Evolutionary conservation across 768 basidiomycete genomes (phyloP).

Genomic region (Suillus spraguei): DNA sequence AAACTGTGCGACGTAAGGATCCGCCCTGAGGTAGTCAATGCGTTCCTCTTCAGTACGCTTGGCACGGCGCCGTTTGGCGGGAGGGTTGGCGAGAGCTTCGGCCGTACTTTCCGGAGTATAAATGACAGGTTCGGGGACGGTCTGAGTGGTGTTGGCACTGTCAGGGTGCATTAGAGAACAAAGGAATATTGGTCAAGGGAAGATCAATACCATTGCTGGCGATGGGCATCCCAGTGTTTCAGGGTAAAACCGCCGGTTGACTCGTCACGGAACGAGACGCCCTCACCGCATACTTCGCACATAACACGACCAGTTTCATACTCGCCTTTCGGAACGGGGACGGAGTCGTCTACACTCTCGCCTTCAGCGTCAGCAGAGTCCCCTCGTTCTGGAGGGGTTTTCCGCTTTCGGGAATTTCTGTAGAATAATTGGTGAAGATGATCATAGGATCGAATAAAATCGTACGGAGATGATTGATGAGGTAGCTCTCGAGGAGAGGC

Average conservation of each 20-base stretch:
- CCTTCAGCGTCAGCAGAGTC: conserved; percentile 19
- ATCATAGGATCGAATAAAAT: conserved; percentile 20
- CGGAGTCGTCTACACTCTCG: conserved; percentile 14
- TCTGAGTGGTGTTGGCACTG: conserved; percentile 35
- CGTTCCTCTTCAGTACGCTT: conserved; percentile 80
- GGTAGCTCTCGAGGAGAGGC: conserved; percentile 20
- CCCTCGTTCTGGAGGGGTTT: conserved; percentile 33
- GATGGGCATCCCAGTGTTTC: conserved; percentile 72
- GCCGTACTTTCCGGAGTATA: conserved; percentile 46
- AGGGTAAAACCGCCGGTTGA: conserved; percentile 62
- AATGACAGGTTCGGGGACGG: conserved; percentile 39
- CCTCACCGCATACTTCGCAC: conserved; percentile 63
- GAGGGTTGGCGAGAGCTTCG: conserved; percentile 47
- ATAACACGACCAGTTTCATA: conserved; percentile 67
- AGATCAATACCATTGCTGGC: conserved; percentile 49
- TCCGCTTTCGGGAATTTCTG: conserved; percentile 44
- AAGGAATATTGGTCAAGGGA: conserved; percentile 11
- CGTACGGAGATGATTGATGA: conserved; percentile 21
- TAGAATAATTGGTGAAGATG: conserved; percentile 12
- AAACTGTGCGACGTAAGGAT: conserved; percentile 80
- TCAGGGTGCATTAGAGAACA: conserved; percentile 11
- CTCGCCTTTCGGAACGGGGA: conserved; percentile 44
- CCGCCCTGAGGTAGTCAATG: conserved; percentile 65
- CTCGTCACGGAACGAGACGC: conserved; percentile 70
- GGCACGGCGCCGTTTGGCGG: conserved; percentile 66